Conservation (phyloP, 2,329 filamentous ascomycete species). For the Macrophomina phaseolina region DNA sequence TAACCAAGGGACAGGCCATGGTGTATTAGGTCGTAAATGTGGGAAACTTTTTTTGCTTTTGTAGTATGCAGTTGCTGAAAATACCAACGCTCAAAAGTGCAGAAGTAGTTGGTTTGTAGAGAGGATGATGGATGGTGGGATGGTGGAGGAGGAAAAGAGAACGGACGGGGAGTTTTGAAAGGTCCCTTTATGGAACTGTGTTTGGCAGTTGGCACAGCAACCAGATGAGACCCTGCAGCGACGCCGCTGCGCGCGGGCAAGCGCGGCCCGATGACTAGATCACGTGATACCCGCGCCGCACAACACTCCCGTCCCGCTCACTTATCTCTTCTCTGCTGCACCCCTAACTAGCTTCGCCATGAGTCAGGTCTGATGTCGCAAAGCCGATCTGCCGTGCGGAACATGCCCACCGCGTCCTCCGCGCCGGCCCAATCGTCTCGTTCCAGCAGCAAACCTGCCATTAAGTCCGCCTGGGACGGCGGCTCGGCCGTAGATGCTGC, state of each 20-base stretch:
- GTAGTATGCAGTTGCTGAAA: constrained; percentile 10
- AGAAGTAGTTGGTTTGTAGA: constrained; percentile 9
- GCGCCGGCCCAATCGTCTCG: not conserved
- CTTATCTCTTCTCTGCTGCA: not conserved
- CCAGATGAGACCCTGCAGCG: not conserved
- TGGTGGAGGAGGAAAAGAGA: constrained; percentile 7
- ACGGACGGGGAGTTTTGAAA: constrained; percentile 9
- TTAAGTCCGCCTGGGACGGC: not conserved
- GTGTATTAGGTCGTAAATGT: constrained; percentile 12
- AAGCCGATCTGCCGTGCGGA: not conserved
- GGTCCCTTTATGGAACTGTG: constrained; percentile 24
- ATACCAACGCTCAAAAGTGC: constrained; percentile 11
- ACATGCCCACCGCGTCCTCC: not conserved
- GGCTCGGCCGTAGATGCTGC: constrained; percentile 2
- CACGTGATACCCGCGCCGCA: constrained; percentile 4
- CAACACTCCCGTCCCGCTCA: not conserved
- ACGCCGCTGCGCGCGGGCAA: not conserved
- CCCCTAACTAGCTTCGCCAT: not conserved
- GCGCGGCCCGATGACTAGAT: constrained; percentile 1
- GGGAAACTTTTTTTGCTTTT: constrained; percentile 10
- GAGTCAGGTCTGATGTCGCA: not conserved
- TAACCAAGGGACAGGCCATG: constrained; percentile 27
- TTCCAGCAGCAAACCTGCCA: not conserved
- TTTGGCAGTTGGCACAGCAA: constrained; percentile 27
- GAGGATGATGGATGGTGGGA: not conserved